phyloP scores from a whole-genome alignment of 371 early-diverging fungal genomes.

The Mucor indicus region DNA sequence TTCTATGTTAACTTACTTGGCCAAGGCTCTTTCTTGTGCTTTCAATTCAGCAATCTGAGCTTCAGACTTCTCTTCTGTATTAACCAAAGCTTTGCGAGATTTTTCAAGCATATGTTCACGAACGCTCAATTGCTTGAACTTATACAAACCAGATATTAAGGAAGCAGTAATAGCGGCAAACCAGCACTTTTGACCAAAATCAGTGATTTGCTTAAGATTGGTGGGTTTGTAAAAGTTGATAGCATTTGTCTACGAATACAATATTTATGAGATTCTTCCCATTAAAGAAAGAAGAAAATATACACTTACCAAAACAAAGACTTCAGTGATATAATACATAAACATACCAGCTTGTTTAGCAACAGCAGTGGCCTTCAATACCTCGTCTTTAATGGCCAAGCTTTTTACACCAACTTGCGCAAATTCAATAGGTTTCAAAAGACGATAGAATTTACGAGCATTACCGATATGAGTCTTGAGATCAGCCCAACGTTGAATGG shows the following conservation, averaged over 20 bases:
- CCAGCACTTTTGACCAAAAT: constrained; percentile 61
- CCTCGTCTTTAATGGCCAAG: constrained; percentile 41
- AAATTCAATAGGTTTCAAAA: constrained; percentile 59
- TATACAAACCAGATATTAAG: constrained; percentile 54
- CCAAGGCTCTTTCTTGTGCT: neutral
- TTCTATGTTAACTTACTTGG: neutral
- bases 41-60: neutral
- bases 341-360: constrained; percentile 52
- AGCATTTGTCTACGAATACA: constrained; percentile 29
- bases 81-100: neutral
- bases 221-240: constrained; percentile 54
- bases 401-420: constrained; percentile 52
- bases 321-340: constrained; percentile 55
- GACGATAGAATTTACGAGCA: constrained; percentile 58
- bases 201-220: constrained; percentile 47
- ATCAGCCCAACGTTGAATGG: constrained; percentile 46
- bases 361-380: constrained; percentile 38
- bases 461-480: constrained; percentile 55
- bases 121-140: constrained; percentile 46
- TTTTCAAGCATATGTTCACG: constrained; percentile 5
- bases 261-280: neutral
- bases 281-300: neutral
- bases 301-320: constrained; percentile 48
- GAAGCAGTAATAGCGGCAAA: constrained; percentile 58
- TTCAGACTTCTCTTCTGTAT: neutral